phyloP scores from a whole-genome alignment of 2,329 filamentous ascomycete genomes.

The Talaromyces rugulosus region DNA sequence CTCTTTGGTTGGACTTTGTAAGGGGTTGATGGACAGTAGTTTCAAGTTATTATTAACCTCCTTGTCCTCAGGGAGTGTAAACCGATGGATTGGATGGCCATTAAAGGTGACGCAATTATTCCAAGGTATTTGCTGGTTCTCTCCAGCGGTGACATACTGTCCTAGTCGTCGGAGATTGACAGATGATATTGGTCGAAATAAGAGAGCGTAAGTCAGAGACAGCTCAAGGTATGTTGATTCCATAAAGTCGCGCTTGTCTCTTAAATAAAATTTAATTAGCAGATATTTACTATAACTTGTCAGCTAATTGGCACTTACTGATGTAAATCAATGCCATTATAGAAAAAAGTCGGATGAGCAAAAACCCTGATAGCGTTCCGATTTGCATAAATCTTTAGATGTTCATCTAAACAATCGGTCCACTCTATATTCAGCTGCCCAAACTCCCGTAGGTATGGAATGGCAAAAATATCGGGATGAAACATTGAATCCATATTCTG shows the following conservation, averaged over 20 bases:
- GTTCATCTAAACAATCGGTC: conserved; percentile 8
- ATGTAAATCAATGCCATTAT: not conserved
- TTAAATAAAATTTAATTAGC: not conserved
- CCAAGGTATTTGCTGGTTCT: not conserved
- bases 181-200: conserved; percentile 4
- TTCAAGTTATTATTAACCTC: not conserved
- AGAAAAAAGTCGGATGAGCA: too few relatives aligned
- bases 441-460: conserved; percentile 2
- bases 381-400: conserved; percentile 2
- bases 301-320: not conserved
- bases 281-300: not conserved
- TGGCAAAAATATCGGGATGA: not conserved
- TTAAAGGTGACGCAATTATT: conserved; percentile 1
- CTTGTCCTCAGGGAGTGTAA: not conserved
- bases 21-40: not conserved
- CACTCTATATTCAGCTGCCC: conserved; percentile 5
- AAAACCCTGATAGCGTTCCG: conserved; percentile 1
- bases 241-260: conserved; percentile 1
- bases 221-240: not conserved
- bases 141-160: not conserved
- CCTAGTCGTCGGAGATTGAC: not conserved
- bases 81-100: not conserved
- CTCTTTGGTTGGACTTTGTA: not conserved
- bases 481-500: conserved; percentile 5
- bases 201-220: conserved; percentile 5